Conservation (phyloP, 495 filamentous ascomycete species). For the Sabuloglossum arenarium region DNA sequence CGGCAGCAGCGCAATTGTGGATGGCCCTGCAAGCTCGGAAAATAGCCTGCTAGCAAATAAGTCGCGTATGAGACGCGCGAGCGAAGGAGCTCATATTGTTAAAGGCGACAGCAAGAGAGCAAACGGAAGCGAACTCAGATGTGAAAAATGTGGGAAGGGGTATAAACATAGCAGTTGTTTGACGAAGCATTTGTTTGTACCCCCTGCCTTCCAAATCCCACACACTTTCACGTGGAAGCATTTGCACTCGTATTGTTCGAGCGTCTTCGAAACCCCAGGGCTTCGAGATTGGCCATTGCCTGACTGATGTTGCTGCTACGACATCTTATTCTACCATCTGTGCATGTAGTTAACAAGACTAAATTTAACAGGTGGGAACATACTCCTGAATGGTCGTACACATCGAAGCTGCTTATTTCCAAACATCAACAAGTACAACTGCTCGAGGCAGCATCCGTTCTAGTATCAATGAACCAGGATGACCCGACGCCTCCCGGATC, state of each 20-base stretch:
- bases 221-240: slow-evolving; percentile 12
- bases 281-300: not conserved
- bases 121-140: slow-evolving; percentile 68
- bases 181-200: slow-evolving; percentile 99
- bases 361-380: slow-evolving; percentile 77
- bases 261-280: not conserved
- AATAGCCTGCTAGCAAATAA: slow-evolving; percentile 19
- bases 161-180: slow-evolving; percentile 99
- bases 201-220: slow-evolving; percentile 14
- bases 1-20: slow-evolving; percentile 2
- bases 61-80: slow-evolving; percentile 56
- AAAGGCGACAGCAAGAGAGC: slow-evolving; percentile 57
- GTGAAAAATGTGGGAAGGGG: slow-evolving; percentile 96
- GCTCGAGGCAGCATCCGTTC: slow-evolving; percentile 83
- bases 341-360: not conserved
- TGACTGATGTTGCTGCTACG: not conserved
- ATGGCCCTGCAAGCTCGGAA: not conserved
- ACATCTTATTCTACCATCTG: not conserved
- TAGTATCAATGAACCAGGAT: slow-evolving; percentile 76
- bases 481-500: slow-evolving; percentile 33
- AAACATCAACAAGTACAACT: slow-evolving; percentile 99
- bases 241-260: not conserved
- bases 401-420: slow-evolving; percentile 93
- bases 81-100: slow-evolving; percentile 60
- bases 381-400: slow-evolving; percentile 93